Evolutionary conservation across 2,329 filamentous ascomycete species (phyloP).

Genomic region (Fusarium tuaranense): DNA sequence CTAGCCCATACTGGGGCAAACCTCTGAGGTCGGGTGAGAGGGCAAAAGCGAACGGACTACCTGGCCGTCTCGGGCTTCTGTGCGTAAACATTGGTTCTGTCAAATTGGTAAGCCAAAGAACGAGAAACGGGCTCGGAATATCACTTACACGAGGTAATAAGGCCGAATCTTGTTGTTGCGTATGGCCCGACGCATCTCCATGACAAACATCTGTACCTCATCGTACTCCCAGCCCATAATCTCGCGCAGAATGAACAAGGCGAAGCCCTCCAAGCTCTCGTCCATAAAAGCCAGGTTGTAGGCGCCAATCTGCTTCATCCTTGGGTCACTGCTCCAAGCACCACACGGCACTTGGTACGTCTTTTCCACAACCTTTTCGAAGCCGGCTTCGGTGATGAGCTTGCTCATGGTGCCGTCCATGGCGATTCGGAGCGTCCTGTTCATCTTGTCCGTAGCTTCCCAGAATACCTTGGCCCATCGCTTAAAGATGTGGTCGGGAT

Average conservation of each 20-base stretch:
- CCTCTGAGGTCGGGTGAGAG: not conserved
- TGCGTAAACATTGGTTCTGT: constrained; percentile 4
- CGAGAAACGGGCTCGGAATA: not conserved
- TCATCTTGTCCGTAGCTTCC: constrained; percentile 26
- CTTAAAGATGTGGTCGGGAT: constrained; percentile 32
- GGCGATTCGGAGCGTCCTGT: constrained; percentile 23
- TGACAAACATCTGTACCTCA: constrained; percentile 16
- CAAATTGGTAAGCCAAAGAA: not conserved
- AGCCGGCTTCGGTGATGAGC: constrained; percentile 30
- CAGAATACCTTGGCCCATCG: constrained; percentile 34
- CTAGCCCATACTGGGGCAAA: not conserved
- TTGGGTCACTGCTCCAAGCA: constrained; percentile 32
- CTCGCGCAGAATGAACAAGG: constrained; percentile 18
- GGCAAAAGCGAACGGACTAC: not conserved
- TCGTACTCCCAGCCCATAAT: constrained; percentile 25
- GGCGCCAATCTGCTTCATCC: constrained; percentile 29
- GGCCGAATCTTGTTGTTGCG: constrained; percentile 3
- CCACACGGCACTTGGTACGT: constrained; percentile 28
- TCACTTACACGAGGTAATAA: constrained; percentile 3
- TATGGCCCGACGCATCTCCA: constrained; percentile 26
- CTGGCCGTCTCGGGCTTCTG: not conserved
- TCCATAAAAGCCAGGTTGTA: constrained; percentile 5
- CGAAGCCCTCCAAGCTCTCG: constrained; percentile 24
- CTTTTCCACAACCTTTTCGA: constrained; percentile 26
- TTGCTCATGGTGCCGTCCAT: constrained; percentile 24